Base-by-base conservation (phyloP, 2,329 filamentous ascomycete species). In the Fusarium nodosum region DNA sequence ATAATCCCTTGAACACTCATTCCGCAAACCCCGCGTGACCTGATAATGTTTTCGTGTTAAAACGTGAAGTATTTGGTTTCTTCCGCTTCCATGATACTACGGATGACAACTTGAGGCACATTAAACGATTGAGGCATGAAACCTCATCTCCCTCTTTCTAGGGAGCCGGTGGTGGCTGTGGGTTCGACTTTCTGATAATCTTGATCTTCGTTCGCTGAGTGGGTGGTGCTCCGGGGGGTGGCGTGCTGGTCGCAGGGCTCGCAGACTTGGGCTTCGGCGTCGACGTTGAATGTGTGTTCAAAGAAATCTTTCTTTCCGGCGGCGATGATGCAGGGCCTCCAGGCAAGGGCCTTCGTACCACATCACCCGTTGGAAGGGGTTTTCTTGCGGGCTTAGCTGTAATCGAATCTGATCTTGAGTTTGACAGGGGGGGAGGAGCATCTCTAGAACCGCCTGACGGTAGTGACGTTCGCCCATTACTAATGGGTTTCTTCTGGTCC, bases 351-450 rank as follows among this genome's bases (percentile, higher is more conserved):
- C 75, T 80, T 34, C 78, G 74, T 2, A 56, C 56, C 18, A 45
- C 33, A 7, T 78, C 77, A 7, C 77, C 77, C 5, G 68, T 68
- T 4, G 79, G 79, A 9, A 81, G 69, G 16, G 79, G 79, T 39
- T 81, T 81, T 34, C 79, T 73, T 15, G 73, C 73, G 10, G 79
- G 76, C 54, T 81, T 82, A 15, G 76, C 74, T 2, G 74, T 73
- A 28, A 79, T 78, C 10, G 68, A 71, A 18, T 79, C 78, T 3
- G 60, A 63, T 41, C 66, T 80, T 5, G 69, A 60, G 20, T 54
- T 74, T 9, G 71, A 59, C 4, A 72, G 56, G 10, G 70, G 41
- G n/a, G 28, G 53, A 16, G 71, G 30, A n/a, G 44, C 54, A 13
- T 77, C 78, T 56, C 74, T 77, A 3, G 74, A 69, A 9, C 71